Evolutionary conservation across 2,329 filamentous ascomycete genomes (phyloP).

Genomic region (Leptographium lundbergii): DNA sequence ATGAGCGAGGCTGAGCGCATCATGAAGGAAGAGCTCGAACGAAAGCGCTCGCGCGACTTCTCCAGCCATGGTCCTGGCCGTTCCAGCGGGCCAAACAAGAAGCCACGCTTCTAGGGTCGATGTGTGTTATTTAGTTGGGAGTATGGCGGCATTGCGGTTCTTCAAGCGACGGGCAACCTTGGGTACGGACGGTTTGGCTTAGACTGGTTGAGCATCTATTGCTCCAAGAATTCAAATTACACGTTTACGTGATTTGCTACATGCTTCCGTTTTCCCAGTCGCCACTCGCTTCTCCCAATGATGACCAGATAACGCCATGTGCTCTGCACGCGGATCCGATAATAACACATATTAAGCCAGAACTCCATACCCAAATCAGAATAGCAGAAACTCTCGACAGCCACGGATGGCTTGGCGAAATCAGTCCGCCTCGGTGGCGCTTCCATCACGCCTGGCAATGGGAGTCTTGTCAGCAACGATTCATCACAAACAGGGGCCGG

Average conservation of each 20-base stretch:
- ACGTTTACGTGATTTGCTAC: background rate
- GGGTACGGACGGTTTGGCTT: background rate
- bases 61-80: constrained; percentile 10
- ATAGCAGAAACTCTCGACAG: background rate
- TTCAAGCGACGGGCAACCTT: background rate
- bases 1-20: constrained; percentile 83
- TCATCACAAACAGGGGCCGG: background rate
- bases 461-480: background rate
- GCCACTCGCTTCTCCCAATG: background rate
- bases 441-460: constrained; percentile 38
- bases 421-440: constrained; percentile 34
- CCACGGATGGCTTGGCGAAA: background rate
- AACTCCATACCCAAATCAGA: background rate
- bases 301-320: background rate
- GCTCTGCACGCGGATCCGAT: background rate
- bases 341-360: background rate
- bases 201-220: background rate
- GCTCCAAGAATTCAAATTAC: background rate
- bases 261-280: background rate
- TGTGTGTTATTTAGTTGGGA: background rate
- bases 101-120: constrained; percentile 25
- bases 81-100: constrained; percentile 28
- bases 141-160: background rate
- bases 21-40: constrained; percentile 74
- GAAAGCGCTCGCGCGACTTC: constrained; percentile 45